Evolutionary conservation across 2,329 filamentous ascomycete species (phyloP).

Genomic region (Arachnopeziza araneosa): DNA sequence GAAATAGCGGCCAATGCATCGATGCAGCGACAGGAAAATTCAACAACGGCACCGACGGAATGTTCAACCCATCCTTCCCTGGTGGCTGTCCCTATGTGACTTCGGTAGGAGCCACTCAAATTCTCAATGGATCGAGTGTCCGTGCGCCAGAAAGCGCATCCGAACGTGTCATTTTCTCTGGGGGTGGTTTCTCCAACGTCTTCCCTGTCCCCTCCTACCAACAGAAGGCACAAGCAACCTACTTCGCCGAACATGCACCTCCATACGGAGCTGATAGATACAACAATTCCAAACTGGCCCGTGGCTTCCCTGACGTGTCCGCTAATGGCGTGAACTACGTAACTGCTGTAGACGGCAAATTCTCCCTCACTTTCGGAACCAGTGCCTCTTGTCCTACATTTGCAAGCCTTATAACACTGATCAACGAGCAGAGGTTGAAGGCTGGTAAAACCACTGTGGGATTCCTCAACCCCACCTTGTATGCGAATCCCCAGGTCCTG

Average conservation of each 20-base stretch:
- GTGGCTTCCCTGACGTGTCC: constrained; percentile 44
- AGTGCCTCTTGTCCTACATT: constrained; percentile 39
- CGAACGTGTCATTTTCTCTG: constrained; percentile 62
- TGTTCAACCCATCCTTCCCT: constrained; percentile 44
- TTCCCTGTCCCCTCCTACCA: constrained; percentile 45
- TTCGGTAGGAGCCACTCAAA: constrained; percentile 46
- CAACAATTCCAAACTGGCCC: constrained; percentile 39
- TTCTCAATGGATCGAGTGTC: constrained; percentile 32
- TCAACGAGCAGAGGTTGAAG: constrained; percentile 35
- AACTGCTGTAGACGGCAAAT: constrained; percentile 39
- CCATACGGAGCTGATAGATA: constrained; percentile 37
- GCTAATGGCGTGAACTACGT: constrained; percentile 41
- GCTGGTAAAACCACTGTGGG: constrained; percentile 33
- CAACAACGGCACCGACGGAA: constrained; percentile 29
- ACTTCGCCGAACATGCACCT: constrained; percentile 23
- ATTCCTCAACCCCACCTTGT: constrained; percentile 34
- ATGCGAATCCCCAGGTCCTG: constrained; percentile 26
- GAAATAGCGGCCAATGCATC: constrained; percentile 35
- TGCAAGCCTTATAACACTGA: constrained; percentile 37
- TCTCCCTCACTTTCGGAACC: constrained; percentile 44
- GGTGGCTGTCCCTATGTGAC: constrained; percentile 45
- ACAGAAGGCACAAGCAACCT: constrained; percentile 23
- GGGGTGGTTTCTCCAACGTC: constrained; percentile 62
- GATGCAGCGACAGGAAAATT: constrained; percentile 30
- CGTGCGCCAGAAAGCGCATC: constrained; percentile 39